Conservation (phyloP, 2,329 filamentous ascomycete genomes). For the Pseudocercospora pini-densiflorae region DNA sequence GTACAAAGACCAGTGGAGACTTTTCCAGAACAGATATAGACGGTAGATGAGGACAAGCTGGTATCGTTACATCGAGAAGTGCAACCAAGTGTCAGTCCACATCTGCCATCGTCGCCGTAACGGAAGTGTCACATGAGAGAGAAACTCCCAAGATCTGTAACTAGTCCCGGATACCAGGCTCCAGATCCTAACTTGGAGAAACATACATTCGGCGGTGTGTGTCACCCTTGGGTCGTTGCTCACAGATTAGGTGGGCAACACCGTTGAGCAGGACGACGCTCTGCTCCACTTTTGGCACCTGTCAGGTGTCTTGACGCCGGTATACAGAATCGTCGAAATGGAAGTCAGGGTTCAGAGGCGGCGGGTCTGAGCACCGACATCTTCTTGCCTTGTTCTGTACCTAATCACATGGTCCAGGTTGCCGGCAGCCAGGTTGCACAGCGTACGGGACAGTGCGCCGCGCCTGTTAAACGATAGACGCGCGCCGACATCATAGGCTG, state of each 20-base stretch:
- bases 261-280: conserved; percentile 15
- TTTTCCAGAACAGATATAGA: neutral
- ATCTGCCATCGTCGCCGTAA: neutral
- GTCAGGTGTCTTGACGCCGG: conserved; percentile 18
- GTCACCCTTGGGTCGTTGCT: neutral
- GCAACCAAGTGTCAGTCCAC: conserved; percentile 10
- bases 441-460: conserved; percentile 13
- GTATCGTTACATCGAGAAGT: conserved; percentile 3
- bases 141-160: conserved; percentile 1
- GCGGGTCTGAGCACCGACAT: conserved; percentile 6
- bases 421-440: conserved; percentile 9
- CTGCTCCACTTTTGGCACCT: conserved; percentile 24
- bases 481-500: conserved; percentile 25
- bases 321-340: conserved; percentile 1
- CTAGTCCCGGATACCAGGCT: conserved; percentile 14
- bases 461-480: conserved; percentile 18
- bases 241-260: neutral
- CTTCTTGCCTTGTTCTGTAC: neutral
- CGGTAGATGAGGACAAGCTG: neutral
- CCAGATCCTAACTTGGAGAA: conserved; percentile 8
- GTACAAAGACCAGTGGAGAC: neutral
- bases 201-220: conserved; percentile 16
- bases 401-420: conserved; percentile 14
- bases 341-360: conserved; percentile 10
- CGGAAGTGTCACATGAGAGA: conserved; percentile 20